Conservation (phyloP, 306 rosid genomes). For the Argentina anserina region DNA sequence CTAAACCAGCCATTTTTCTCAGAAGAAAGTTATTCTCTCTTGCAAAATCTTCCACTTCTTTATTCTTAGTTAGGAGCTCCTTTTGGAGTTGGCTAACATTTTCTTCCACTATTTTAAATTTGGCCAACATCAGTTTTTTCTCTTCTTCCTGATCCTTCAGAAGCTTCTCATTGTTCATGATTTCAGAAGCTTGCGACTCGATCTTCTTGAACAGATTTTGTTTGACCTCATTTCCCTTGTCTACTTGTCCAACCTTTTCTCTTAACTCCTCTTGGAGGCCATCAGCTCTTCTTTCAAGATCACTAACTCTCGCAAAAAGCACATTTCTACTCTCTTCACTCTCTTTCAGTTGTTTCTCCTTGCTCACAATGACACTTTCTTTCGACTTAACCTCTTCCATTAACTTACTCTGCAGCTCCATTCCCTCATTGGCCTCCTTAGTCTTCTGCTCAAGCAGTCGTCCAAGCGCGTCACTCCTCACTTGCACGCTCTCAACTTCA, state of each 20-base stretch:
- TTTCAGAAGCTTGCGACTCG: conserved; percentile 30
- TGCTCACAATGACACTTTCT: conserved; percentile 27
- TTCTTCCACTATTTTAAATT: conserved; percentile 38
- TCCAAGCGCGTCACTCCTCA: conserved; percentile 39
- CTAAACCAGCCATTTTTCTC: conserved; percentile 33
- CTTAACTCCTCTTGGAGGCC: conserved; percentile 31
- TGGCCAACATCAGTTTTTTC: conserved; percentile 31
- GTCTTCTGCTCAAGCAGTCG: conserved; percentile 30
- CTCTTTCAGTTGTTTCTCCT: conserved; percentile 34
- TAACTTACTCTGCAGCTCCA: conserved; percentile 44
- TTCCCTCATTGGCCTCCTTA: conserved; percentile 44
- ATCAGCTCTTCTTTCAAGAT: conserved; percentile 32
- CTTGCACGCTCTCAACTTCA: conserved; percentile 24
- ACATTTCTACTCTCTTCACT: conserved; percentile 37
- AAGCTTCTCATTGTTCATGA: conserved; percentile 21
- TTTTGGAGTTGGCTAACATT: conserved; percentile 20
- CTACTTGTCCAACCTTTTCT: conserved; percentile 35
- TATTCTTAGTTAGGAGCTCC: conserved; percentile 28
- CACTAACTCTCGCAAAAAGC: conserved; percentile 24
- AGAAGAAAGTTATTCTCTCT: conserved; percentile 40
- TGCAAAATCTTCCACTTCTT: conserved; percentile 36
- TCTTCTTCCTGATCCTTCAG: conserved; percentile 39
- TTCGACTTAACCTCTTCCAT: conserved; percentile 39
- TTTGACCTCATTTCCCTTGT: conserved; percentile 18
- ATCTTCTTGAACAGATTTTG: conserved; percentile 29